A percentile compares a stretch with the other conserved stretches of the same genome.
Conservation (phyloP, 768 basidiomycete genomes). For the Russula earlei region DNA sequence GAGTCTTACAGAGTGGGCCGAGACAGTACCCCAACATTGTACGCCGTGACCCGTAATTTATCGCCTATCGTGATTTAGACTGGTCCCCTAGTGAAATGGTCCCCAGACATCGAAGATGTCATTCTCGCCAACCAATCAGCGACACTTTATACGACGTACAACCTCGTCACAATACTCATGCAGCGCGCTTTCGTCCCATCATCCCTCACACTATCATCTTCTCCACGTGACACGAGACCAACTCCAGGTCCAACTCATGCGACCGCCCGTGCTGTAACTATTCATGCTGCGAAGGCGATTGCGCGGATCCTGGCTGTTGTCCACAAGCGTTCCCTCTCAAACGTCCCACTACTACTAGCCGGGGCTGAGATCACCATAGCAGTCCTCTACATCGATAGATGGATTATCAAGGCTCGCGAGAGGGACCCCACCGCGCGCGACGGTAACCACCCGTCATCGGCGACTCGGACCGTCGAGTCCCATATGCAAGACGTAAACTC, state of each 20-base stretch:
- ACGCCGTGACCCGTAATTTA: conserved; percentile 5
- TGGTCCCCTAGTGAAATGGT: conserved; percentile 30
- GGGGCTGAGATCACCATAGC: conserved; percentile 14
- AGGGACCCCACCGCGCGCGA: not conserved
- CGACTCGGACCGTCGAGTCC: conserved; percentile 1
- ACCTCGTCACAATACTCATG: conserved; percentile 61
- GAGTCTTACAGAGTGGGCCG: conserved; percentile 31
- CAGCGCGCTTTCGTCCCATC: conserved; percentile 70
- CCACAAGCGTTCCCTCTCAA: conserved; percentile 14
- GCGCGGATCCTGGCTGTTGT: conserved; percentile 9
- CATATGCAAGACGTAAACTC: conserved; percentile 12
- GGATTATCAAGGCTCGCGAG: conserved; percentile 15
- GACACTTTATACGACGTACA: conserved; percentile 36
- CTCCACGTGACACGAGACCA: not conserved
- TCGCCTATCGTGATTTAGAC: not conserved
- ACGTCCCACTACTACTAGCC: conserved; percentile 12
- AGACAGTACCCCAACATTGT: conserved; percentile 26
- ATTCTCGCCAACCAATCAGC: conserved; percentile 36
- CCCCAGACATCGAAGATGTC: conserved; percentile 32
- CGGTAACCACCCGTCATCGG: not conserved
- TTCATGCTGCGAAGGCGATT: conserved; percentile 14
- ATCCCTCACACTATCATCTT: conserved; percentile 3
- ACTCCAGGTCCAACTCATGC: not conserved
- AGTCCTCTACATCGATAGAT: conserved; percentile 15
- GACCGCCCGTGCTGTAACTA: conserved; percentile 9